Evolutionary conservation across 2,329 filamentous ascomycete species (phyloP).

Genomic region (Trichoderma atroviride): DNA sequence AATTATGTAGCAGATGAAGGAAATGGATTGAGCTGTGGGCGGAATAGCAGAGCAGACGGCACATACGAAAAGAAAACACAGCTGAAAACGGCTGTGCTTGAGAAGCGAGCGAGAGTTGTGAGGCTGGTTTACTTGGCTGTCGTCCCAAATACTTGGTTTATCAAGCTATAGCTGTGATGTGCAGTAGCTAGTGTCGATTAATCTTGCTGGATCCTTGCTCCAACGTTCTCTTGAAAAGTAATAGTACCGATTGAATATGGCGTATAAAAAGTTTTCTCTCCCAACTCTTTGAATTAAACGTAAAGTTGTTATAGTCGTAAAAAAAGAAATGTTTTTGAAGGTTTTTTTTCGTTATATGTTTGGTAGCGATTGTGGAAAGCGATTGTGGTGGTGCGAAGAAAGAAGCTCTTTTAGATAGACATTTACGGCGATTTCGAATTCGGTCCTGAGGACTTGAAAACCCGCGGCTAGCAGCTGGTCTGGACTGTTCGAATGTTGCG

Average conservation of each 20-base stretch:
- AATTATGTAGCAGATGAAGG: not conserved
- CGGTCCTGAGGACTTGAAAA: not conserved
- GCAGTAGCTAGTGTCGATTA: not conserved
- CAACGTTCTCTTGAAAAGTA: conserved; percentile 30
- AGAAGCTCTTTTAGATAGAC: conserved; percentile 29
- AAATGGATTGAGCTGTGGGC: not conserved
- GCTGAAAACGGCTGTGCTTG: conserved; percentile 36
- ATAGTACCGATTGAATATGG: conserved; percentile 44
- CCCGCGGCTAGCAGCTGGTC: conserved; percentile 5
- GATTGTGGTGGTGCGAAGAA: conserved; percentile 36
- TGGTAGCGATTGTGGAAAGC: conserved; percentile 41
- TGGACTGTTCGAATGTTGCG: conserved; percentile 3
- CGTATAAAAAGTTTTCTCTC: conserved; percentile 15
- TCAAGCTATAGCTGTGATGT: not conserved
- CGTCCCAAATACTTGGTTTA: not conserved
- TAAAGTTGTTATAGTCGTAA: conserved; percentile 28
- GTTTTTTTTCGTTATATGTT: conserved; percentile 16
- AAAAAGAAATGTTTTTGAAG: conserved; percentile 18
- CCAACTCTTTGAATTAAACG: conserved; percentile 10
- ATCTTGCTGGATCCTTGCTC: not conserved
- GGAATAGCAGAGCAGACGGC: not conserved
- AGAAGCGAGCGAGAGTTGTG: conserved; percentile 43
- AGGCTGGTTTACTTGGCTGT: not conserved
- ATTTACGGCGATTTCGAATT: conserved; percentile 23
- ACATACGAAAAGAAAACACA: conserved; percentile 39